Evolutionary conservation across 495 filamentous ascomycete species (phyloP), one percentile per base, ranked within the genome.

Genomic region (Aspergillus panamensis): DNA sequence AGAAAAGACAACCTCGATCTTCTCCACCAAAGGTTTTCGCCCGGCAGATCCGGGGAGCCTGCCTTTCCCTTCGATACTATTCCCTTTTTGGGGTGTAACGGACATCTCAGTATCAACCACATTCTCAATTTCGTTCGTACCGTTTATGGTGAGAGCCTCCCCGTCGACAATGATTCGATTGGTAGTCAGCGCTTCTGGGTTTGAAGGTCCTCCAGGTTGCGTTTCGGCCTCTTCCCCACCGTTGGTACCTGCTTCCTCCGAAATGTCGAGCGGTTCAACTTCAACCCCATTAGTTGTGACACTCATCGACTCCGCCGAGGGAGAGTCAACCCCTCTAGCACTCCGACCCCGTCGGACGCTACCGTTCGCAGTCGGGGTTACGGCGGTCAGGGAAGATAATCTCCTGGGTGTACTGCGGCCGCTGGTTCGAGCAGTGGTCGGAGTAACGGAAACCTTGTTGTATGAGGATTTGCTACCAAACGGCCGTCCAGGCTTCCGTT

Each of bases 401-500:
- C 73, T 63, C 8, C 72, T 67, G 16, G 76, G 76, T 14, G 74
- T 77, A 37, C 62, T 68, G 51, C 74, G 76, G 51, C 72, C 70
- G 44, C 64, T 71, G 6, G 68, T 70, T 25, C 73, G 69, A 35
- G 63, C 49, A 6, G 63, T 54, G 6, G 61, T 72, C 10, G 73
- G 74, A 20, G 70, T 74, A 21, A 48, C 21, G 8, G 49, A n/a
- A 3, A 55, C 53, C 58, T 66, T 57, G 48, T 66, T 59, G 21
- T 57, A 47, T 37, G 60, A 49, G 47, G 57, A 66, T 37, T 59
- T 62, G 35, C 62, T 68, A 19, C 68, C 67, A 54, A 65, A 68
- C 1, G 82, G 81, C n/a, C 82, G 78, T 21, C 78, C 78, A 47
- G 73, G 63, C 31, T 76, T 76, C 32, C 77, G 70, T 59, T 72